Conservation (phyloP, 2,329 filamentous ascomycete genomes). For the Aureobasidium sp. region DNA sequence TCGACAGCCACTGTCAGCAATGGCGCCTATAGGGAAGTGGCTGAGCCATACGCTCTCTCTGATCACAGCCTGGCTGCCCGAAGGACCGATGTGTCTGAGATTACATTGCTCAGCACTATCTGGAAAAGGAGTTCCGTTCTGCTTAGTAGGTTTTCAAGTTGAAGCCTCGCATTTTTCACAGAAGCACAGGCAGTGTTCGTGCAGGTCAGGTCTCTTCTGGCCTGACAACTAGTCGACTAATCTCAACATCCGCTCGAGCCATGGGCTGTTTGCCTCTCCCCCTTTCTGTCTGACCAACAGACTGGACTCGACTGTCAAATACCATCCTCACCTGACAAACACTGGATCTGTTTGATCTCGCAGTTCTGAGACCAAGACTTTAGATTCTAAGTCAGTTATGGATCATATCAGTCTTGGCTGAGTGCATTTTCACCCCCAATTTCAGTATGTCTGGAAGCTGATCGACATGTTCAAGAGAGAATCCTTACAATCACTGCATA, state of each 20-base stretch:
- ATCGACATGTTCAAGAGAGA: neutral
- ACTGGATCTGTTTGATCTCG: neutral
- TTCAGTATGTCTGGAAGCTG: neutral
- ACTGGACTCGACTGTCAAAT: neutral
- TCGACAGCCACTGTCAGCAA: conserved; percentile 20
- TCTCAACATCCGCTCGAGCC: neutral
- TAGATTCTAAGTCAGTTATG: neutral
- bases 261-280: neutral
- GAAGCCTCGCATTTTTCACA: neutral
- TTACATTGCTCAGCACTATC: neutral
- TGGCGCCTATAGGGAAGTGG: neutral
- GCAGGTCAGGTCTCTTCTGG: neutral
- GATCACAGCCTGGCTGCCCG: neutral
- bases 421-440: too few species aligned
- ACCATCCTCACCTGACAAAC: neutral
- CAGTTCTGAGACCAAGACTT: neutral
- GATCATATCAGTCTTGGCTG: neutral
- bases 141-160: neutral
- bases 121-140: neutral
- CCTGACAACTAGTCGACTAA: neutral
- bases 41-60: neutral
- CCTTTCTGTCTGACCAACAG: neutral
- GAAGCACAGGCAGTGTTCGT: neutral
- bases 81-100: neutral
- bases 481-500: neutral